Percentiles rank a stretch among this genome's conserved stretches.
These are phyloP conservation scores for Aspergillaceae sp. DNA, from an alignment of 2,329 filamentous ascomycete species.

Conservation along the genomic window DNA sequence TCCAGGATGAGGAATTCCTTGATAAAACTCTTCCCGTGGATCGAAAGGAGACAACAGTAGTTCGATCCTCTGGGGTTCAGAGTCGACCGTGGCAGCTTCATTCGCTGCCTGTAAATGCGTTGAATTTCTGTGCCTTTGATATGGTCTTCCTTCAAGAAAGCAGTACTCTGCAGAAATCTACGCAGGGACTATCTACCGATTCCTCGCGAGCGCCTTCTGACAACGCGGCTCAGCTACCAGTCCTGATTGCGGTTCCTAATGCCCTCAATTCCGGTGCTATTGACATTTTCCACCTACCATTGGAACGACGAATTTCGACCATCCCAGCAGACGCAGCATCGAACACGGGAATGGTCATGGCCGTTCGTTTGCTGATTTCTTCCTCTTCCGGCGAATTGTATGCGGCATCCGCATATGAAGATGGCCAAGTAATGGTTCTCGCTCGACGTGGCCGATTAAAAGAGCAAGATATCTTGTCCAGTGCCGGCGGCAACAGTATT, in stretches of 20 bases:
- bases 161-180: slow-evolving; percentile 15
- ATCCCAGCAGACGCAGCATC: slow-evolving; percentile 40
- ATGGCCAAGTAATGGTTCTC: slow-evolving; percentile 64
- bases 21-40: slow-evolving; percentile 66
- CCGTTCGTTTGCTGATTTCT: slow-evolving; percentile 54
- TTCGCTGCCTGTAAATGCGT: slow-evolving; percentile 74
- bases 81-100: slow-evolving; percentile 71
- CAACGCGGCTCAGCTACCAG: slow-evolving; percentile 17
- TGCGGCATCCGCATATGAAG: slow-evolving; percentile 74
- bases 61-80: slow-evolving; percentile 32
- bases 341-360: slow-evolving; percentile 73
- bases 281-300: slow-evolving; percentile 76
- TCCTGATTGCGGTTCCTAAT: slow-evolving; percentile 73
- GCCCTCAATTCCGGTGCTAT: slow-evolving; percentile 65
- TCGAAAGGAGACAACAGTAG: slow-evolving; percentile 28
- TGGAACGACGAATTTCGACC: slow-evolving; percentile 58
- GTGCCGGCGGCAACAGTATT: slow-evolving; percentile 7
- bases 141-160: slow-evolving; percentile 15
- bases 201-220: neutral
- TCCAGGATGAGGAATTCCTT: slow-evolving; percentile 50
- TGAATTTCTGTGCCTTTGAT: slow-evolving; percentile 75
- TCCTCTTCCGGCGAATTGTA: slow-evolving; percentile 41
- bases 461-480: slow-evolving; percentile 22
- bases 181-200: neutral
- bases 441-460: slow-evolving; percentile 38